These are phyloP conservation scores for Daldinia sp. DNA, from an alignment of 2,329 filamentous ascomycete genomes.

Conservation along the genomic window DNA sequence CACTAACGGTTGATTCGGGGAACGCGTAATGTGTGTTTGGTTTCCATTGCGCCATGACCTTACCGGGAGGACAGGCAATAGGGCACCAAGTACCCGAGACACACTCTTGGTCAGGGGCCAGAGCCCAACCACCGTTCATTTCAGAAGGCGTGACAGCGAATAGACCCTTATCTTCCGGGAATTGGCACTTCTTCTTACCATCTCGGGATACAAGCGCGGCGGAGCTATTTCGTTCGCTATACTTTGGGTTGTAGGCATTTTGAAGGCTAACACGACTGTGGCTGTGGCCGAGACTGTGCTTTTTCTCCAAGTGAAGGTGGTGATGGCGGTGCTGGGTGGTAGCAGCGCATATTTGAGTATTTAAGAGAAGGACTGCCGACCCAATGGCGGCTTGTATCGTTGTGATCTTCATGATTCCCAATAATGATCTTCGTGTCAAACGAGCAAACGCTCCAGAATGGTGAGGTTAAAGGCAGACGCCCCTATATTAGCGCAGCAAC, in stretches of 20 bases:
- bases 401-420: conserved; percentile 60
- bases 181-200: conserved; percentile 61
- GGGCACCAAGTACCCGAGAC: conserved; percentile 75
- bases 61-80: conserved; percentile 77
- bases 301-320: conserved; percentile 51
- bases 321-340: conserved; percentile 48
- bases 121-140: conserved; percentile 78
- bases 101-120: conserved; percentile 78
- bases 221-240: conserved; percentile 42
- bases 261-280: conserved; percentile 19
- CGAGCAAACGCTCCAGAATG: conserved; percentile 26
- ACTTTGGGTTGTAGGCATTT: conserved; percentile 43
- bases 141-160: conserved; percentile 70
- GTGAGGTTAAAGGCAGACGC: conserved; percentile 18
- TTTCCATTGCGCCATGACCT: conserved; percentile 83
- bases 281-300: conserved; percentile 48
- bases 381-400: conserved; percentile 59
- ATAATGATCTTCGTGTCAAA: conserved; percentile 28
- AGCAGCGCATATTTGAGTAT: conserved; percentile 51
- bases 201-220: conserved; percentile 60
- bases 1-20: conserved; percentile 74
- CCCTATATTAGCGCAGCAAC: conserved; percentile 22
- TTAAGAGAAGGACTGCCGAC: conserved; percentile 58
- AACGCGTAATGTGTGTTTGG: conserved; percentile 73
- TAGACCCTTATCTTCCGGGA: conserved; percentile 72